A percentile compares a stretch with the other conserved stretches of the same genome.
These are phyloP conservation scores for Colletotrichum sp. DNA, from an alignment of 2,329 filamentous ascomycete species.

Conservation along the genomic window DNA sequence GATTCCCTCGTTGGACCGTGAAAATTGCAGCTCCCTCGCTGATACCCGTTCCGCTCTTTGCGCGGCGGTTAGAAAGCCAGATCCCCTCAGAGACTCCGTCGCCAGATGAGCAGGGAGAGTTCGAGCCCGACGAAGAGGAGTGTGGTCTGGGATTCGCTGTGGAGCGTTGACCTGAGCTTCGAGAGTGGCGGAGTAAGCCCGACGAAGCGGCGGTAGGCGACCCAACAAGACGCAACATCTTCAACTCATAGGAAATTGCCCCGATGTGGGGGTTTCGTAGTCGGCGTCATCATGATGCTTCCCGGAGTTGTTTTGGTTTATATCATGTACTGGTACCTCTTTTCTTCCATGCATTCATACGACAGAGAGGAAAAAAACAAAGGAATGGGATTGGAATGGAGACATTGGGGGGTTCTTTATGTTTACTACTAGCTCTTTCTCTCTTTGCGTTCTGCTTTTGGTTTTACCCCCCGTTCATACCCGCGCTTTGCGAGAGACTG, in stretches of 20 bases:
- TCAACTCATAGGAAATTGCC: not conserved
- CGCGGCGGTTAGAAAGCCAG: conserved; percentile 24
- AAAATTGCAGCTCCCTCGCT: conserved; percentile 28
- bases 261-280: not conserved
- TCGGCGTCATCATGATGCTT: not conserved
- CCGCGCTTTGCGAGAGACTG: not conserved
- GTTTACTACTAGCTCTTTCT: not conserved
- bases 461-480: not conserved
- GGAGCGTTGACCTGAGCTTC: conserved; percentile 64
- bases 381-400: not conserved
- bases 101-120: conserved; percentile 41
- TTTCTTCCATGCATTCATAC: not conserved
- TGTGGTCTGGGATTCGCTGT: conserved; percentile 66
- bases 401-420: not conserved
- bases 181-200: conserved; percentile 35
- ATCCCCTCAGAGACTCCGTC: conserved; percentile 31
- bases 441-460: not conserved
- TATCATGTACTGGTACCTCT: not conserved
- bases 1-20: conserved; percentile 57
- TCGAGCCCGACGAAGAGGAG: conserved; percentile 53
- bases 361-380: not conserved
- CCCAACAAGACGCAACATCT: not conserved
- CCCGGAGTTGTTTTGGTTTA: not conserved
- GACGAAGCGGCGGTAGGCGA: not conserved
- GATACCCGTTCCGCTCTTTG: conserved; percentile 24